These are phyloP conservation scores for Trichopus zeylanicus DNA, from an alignment of 116 monocot species.

Conservation along the genomic window DNA sequence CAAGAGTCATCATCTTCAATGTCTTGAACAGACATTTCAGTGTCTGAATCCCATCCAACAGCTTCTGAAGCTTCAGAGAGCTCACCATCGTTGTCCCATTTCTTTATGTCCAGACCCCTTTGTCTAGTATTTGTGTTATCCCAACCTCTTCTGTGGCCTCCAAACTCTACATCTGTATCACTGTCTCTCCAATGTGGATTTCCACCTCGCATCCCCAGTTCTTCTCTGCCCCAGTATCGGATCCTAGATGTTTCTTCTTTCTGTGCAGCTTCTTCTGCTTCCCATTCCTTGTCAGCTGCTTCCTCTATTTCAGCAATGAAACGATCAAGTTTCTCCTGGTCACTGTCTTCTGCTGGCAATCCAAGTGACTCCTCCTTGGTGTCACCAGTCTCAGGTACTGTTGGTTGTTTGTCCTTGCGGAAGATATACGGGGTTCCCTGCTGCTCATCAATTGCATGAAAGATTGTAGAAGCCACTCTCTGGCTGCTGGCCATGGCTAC, in stretches of 20 bases:
- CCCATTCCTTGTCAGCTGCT: conserved; percentile 87
- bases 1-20: conserved; percentile 17
- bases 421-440: conserved; percentile 96
- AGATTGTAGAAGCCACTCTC: conserved; percentile 92
- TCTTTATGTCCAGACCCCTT: conserved; percentile 31
- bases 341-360: conserved; percentile 54
- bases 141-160: conserved; percentile 13
- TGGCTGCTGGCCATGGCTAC: conserved; percentile 97
- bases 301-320: conserved; percentile 95
- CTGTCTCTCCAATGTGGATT: conserved; percentile 22
- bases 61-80: conserved; percentile 26
- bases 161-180: conserved; percentile 23
- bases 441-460: conserved; percentile 95
- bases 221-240: conserved; percentile 70
- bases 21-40: conserved; percentile 12
- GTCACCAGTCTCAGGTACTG: conserved; percentile 9
- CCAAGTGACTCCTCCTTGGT: conserved; percentile 10
- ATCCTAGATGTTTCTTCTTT: conserved; percentile 67
- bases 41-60: conserved; percentile 45
- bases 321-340: conserved; percentile 91
- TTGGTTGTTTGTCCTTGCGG: conserved; percentile 27
- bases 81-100: conserved; percentile 41
- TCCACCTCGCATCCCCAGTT: conserved; percentile 27
- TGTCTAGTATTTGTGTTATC: conserved; percentile 6
- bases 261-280: conserved; percentile 82